Evolutionary conservation across 1,139 yeast species (phyloP).

Genomic region (Arxiozyma telluris): DNA sequence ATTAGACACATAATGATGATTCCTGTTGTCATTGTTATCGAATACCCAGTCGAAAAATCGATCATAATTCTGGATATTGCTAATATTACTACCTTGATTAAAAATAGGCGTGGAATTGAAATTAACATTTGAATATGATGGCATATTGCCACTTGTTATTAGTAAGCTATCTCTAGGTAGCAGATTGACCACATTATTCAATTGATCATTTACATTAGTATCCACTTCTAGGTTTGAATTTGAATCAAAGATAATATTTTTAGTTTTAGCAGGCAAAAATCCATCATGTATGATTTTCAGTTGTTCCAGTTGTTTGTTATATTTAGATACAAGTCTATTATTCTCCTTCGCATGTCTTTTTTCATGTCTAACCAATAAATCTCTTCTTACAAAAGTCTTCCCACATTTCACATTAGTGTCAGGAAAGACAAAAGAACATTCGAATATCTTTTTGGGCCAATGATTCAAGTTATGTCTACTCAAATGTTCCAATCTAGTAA

Average conservation of each 20-base stretch:
- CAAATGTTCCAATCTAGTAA: constrained; percentile 34
- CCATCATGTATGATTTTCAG: background rate
- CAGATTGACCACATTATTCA: background rate
- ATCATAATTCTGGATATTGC: constrained; percentile 3
- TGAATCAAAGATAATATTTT: background rate
- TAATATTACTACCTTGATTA: background rate
- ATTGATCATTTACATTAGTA: background rate
- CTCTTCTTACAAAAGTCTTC: constrained; percentile 54
- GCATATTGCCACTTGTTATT: no score
- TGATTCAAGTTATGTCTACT: constrained; percentile 35
- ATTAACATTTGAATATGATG: background rate
- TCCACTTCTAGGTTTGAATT: background rate
- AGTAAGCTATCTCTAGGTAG: background rate
- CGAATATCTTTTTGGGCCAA: constrained; percentile 37
- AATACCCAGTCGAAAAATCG: constrained; percentile 25
- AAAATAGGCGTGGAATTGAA: background rate
- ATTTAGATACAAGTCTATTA: constrained; percentile 3
- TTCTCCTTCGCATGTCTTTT: constrained; percentile 37
- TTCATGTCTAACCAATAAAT: constrained; percentile 42
- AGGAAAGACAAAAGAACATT: constrained; percentile 37
- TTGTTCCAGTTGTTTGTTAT: background rate
- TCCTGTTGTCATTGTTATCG: constrained; percentile 9
- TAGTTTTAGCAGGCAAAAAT: background rate
- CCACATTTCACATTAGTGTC: constrained; percentile 35
- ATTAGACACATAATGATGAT: background rate